Percentiles rank a stretch among this genome's conserved stretches.
phyloP scores from a whole-genome alignment of 768 basidiomycete species.

The Neoboletus brunneissimus region DNA sequence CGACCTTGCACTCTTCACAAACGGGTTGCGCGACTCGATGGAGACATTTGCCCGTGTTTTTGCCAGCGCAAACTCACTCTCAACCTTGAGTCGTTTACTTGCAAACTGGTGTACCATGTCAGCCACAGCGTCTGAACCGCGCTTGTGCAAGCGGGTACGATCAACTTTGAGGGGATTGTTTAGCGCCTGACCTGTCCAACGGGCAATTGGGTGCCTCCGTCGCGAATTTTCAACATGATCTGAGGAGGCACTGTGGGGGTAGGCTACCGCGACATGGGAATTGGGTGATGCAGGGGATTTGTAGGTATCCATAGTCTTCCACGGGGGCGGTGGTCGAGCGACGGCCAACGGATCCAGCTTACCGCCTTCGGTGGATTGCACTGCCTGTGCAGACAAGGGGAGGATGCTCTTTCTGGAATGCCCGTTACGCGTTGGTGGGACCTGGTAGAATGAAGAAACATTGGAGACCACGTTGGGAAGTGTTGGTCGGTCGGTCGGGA shows the following conservation, averaged over 20 bases:
- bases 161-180: constrained; percentile 16
- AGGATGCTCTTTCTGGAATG: constrained; percentile 7
- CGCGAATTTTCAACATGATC: neutral
- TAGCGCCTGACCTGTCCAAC: constrained; percentile 4
- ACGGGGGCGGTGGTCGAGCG: constrained; percentile 27
- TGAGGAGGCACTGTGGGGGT: neutral
- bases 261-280: too few relatives aligned
- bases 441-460: constrained; percentile 21
- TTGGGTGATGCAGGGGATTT: neutral
- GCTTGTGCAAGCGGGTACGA: constrained; percentile 28
- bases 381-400: constrained; percentile 19
- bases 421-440: neutral
- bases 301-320: constrained; percentile 15
- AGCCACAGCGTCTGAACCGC: constrained; percentile 16
- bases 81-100: constrained; percentile 19
- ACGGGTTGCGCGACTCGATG: constrained; percentile 23
- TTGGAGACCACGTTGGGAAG: neutral
- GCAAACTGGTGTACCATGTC: constrained; percentile 22
- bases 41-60: constrained; percentile 2
- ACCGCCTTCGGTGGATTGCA: constrained; percentile 11
- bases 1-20: constrained; percentile 12
- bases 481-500: neutral
- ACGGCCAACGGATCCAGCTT: constrained; percentile 26
- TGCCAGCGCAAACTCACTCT: constrained; percentile 20
- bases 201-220: neutral